Evolutionary conservation across 1,284 basidiomycete species (phyloP).

Genomic region (Boletus mariae): DNA sequence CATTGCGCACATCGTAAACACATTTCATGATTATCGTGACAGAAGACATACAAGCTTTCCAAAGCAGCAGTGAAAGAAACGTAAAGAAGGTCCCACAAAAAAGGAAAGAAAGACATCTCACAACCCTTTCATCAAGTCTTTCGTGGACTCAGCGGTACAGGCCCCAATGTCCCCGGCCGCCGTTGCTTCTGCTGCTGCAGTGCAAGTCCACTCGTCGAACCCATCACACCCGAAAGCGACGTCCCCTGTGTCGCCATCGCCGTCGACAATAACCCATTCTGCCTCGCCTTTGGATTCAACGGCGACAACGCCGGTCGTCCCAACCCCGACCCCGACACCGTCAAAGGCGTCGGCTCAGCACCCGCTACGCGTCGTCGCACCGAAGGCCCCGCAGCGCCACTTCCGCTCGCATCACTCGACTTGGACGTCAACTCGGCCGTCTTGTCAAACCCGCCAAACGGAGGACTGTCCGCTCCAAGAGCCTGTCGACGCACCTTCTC

Average conservation of each 20-base stretch:
- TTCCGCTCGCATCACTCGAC: neutral
- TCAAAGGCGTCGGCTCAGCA: constrained; percentile 31
- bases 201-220: constrained; percentile 23
- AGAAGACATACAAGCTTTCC: neutral
- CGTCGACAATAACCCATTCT: constrained; percentile 42
- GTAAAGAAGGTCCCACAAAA: neutral
- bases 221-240: constrained; percentile 12
- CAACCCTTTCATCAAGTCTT: constrained; percentile 14
- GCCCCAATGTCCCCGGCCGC: constrained; percentile 34
- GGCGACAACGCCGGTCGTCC: constrained; percentile 53
- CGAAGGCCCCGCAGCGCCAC: constrained; percentile 33
- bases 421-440: constrained; percentile 20
- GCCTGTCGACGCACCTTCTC: constrained; percentile 80
- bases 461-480: constrained; percentile 38
- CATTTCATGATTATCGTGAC: neutral
- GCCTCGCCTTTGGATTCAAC: constrained; percentile 65
- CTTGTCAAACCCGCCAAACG: constrained; percentile 24
- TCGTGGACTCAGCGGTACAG: constrained; percentile 36
- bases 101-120: neutral
- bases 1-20: neutral
- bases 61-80: neutral
- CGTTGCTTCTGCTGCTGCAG: constrained; percentile 49
- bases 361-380: constrained; percentile 59
- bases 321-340: constrained; percentile 11
- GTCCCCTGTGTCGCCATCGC: constrained; percentile 20